Evolutionary conservation across 2,329 filamentous ascomycete genomes (phyloP), one percentile per base, ranked within the genome.

Genomic region (Sporothrix phasma): DNA sequence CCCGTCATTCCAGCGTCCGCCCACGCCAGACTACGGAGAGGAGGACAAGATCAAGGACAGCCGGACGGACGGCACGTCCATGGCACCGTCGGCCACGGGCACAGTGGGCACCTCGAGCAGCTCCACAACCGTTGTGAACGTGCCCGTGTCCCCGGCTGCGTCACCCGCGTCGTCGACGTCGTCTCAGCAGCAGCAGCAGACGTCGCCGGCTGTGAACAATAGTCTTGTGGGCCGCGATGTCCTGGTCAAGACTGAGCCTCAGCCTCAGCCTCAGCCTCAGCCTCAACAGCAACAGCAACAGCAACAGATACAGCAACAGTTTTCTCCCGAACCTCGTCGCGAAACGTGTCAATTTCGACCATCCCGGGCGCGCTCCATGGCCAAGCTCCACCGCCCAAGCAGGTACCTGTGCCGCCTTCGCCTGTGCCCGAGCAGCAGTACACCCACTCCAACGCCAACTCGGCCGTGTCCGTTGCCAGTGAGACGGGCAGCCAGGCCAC

Each of bases 11-110:
- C 69, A 74, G 45, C 75, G 78, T 2, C 77, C 78, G 10, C 80
- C 80, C 1, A 81, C 79, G 2, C 79, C 80, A 17, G 80, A 82
- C 51, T 81, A 81, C 64, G 76, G 76, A 45, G 74, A 75, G 22
- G 74, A 76, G 49, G 78, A 70, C 75, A 58, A 58, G 31, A 11
- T 11, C 19, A 41, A 56, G 61, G 74, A 74, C 65, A 74, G 4
- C 8, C 63, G 58, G 3, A 64, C 56, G 15, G 56, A 61, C n/a
- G 56, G 26, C 19, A 7, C 51, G 34, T 63, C 51, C 7, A 37
- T 39, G 5, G 29, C 29, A 6, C 46, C 47, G 2, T 19, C 62
- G 1, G 54, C 56, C 1, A 49, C 34, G 17, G 39, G 34, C 39
- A 56, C 47, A 7, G 31, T 29, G 7, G 60, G 41, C 31, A 49